A percentile compares a stretch with the other conserved stretches of the same genome.
Evolutionary conservation across 208 protist genomes (phyloP).

Genomic region (Leishmania aethiopica): DNA sequence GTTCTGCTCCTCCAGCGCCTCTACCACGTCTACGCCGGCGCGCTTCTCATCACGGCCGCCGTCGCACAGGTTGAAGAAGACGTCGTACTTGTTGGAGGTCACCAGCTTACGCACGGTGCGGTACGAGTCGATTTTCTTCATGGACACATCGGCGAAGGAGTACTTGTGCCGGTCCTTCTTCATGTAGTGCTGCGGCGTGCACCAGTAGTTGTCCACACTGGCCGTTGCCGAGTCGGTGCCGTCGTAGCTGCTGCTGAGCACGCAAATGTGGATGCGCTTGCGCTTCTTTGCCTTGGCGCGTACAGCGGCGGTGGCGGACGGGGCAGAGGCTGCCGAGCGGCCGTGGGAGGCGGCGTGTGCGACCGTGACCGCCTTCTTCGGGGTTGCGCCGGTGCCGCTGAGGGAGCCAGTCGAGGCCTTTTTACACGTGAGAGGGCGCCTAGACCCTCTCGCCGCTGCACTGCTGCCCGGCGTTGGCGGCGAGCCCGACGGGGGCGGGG

Average conservation of each 20-base stretch:
- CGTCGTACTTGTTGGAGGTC: conserved; percentile 81
- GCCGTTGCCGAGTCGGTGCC: conserved; percentile 76
- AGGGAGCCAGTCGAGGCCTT: background rate
- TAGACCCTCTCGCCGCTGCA: background rate
- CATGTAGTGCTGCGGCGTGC: conserved; percentile 80
- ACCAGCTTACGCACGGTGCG: conserved; percentile 75
- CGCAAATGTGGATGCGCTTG: conserved; percentile 68
- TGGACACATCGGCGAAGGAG: conserved; percentile 61
- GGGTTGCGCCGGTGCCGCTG: background rate
- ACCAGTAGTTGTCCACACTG: conserved; percentile 78
- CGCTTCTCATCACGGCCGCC: conserved; percentile 84
- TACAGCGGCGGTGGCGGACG: conserved; percentile 1
- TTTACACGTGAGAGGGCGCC: background rate
- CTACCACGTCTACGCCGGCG: conserved; percentile 82
- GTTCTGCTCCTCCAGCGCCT: conserved; percentile 87
- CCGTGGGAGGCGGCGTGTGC: background rate
- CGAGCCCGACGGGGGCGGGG: background rate
- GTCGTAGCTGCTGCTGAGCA: conserved; percentile 88
- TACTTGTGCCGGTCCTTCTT: conserved; percentile 77
- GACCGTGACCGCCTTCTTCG: background rate
- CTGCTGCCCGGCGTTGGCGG: conserved; percentile 1
- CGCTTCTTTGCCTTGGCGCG: conserved; percentile 23
- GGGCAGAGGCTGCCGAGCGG: background rate
- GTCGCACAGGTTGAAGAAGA: conserved; percentile 92
- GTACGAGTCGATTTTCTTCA: conserved; percentile 82